Evolutionary conservation across 2,329 filamentous ascomycete genomes (phyloP), one percentile per base, ranked within the genome.

Genomic region (Aciculosporium take): DNA sequence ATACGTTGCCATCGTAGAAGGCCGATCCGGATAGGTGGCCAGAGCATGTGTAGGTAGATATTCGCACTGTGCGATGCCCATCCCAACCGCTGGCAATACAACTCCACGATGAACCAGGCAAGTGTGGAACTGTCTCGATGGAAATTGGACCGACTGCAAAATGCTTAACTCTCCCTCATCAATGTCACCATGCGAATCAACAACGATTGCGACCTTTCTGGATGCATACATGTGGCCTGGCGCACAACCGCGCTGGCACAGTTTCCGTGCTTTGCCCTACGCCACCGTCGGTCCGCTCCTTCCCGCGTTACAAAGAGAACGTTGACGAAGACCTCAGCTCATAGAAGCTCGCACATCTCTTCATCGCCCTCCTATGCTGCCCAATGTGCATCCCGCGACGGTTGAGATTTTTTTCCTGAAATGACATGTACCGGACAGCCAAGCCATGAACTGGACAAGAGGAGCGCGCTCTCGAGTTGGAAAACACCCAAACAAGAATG

Each of bases 381-480:
- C n/a, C 15, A 18, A 9, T 15, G 6, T 27, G 15, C 23, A 37
- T 37, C 34, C 34, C 21, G n/a, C 33, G 27, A 12, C n/a, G 9
- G 7, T 5, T 21, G 4, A 30, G 24, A 8, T 9, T 30, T 15
- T 38, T 32, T 4, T 28, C n/a, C n/a, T 21, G 8, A 4, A n/a
- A 39, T 17, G 12, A 10, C 8, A 23, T 37, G n/a, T 3, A 31
- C 7, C 6, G 18, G 18, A n/a, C 33, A 15, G 17, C 24, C 21
- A 24, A 48, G 25, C 32, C 5, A 67, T 67, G 64, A 67, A 67
- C 47, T 65, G 64, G 62, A 65, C 57, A 2, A 60, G 61, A 45
- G 60, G 61, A 8, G 46, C 52, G 27, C 56, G 63, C 18, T 53
- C 60, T 33, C 60, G 63, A 7, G 54, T 57, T 21, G 54, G 55